Conservation (phyloP, 768 basidiomycete species). For the Punctularia strigosozonata region DNA sequence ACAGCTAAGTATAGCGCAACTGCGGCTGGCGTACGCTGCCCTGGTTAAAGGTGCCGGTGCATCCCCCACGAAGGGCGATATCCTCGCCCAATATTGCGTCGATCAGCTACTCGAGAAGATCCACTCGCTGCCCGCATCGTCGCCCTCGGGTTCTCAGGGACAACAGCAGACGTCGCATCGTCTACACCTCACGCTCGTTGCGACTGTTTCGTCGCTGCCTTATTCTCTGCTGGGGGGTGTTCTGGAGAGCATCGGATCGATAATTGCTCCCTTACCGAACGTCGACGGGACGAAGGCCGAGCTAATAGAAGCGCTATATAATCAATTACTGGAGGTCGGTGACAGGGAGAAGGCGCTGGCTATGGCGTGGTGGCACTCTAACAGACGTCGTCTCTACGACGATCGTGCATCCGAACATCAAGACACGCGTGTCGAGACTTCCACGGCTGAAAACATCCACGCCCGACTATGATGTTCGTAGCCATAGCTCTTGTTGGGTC, state of each 20-base stretch:
- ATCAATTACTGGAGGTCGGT: constrained; percentile 54
- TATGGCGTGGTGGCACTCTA: constrained; percentile 65
- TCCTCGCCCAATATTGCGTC: constrained; percentile 63
- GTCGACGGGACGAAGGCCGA: constrained; percentile 23
- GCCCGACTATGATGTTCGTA: too few species aligned
- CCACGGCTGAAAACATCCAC: too few species aligned
- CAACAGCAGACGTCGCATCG: constrained; percentile 40
- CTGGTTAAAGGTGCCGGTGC: constrained; percentile 51
- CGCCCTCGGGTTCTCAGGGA: constrained; percentile 8
- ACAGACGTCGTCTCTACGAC: too few species aligned
- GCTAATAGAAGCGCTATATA: constrained; percentile 46
- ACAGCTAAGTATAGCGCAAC: constrained; percentile 48
- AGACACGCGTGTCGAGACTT: too few species aligned
- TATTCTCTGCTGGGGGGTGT: constrained; percentile 40
- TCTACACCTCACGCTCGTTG: constrained; percentile 53
- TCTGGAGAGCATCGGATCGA: constrained; percentile 34
- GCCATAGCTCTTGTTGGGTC: too few species aligned
- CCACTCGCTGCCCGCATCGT: constrained; percentile 13
- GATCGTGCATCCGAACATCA: too few species aligned
- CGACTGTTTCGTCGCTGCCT: constrained; percentile 53
- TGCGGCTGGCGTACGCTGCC: constrained; percentile 65
- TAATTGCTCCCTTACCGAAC: constrained; percentile 19
- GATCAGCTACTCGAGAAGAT: constrained; percentile 41
- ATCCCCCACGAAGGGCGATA: constrained; percentile 19
- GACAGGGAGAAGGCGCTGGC: constrained; percentile 58